Evolutionary conservation across 2,329 filamentous ascomycete species (phyloP), one percentile per base, ranked within the genome.

Genomic region (Fusarium anthophilum): DNA sequence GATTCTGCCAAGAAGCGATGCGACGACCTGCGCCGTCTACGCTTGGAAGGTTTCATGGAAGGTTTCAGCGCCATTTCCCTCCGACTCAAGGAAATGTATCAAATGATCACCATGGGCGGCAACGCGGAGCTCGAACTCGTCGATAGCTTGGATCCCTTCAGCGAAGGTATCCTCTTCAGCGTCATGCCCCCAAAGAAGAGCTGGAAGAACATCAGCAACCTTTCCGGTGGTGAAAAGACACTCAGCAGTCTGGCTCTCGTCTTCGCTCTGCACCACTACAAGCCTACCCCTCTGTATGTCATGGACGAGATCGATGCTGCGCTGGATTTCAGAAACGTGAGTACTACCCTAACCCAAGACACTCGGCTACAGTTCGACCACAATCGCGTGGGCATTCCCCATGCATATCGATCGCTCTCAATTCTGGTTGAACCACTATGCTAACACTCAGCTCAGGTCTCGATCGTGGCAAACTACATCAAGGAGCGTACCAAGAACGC

Each of bases 281-380:
- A 97, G 86, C 96, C 96, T 15, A 99, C 96, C 70, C 96, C 96
- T 60, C 84, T 99, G 72, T 99, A 99, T 82, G 96, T 99, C 79
- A 99, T 99, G 96, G 96, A 99, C 84, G 96, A 99, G 86, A 99
- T 99, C 82, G 96, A 99, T 84, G 96, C 96, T 28, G 96, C 96
- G 37, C 84, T 99, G 85, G 96, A 99, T 86, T 99, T 99, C 87
- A 88, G 95, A 84, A 99, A 99, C 81, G 96, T 97, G 81, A 92
- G 94, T 91, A 58, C 50, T 45, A 63, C 66, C 61, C 26, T 55
- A 7, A 47, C 55, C 61, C 63, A 66, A 78, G 73, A 78, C 76
- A 78, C 57, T 78, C 76, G 76, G 71, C 50, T 78, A 66, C 55
- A 48, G 69, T 55, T 65, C 65, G 45, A 56, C 47, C 63, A 63